phyloP scores from a whole-genome alignment of 2,329 filamentous ascomycete species.

The Colletotrichum australisinense region DNA sequence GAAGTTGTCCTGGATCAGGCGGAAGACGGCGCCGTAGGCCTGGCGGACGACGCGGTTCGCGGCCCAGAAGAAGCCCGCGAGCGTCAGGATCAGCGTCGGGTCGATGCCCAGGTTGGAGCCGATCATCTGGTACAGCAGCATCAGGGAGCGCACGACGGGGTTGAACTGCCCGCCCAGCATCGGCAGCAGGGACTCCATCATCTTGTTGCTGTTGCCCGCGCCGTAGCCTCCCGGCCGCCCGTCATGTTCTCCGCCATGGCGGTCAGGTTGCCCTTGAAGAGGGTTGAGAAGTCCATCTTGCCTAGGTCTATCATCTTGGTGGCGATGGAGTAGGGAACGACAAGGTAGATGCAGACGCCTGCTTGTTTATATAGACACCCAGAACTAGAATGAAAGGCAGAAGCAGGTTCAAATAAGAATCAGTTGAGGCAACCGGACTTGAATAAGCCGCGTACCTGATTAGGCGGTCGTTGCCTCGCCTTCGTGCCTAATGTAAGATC shows the following conservation, averaged over 20 bases:
- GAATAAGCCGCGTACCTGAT: not conserved
- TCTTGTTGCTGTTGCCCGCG: conserved; percentile 27
- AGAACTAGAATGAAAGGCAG: not conserved
- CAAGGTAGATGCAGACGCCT: not conserved
- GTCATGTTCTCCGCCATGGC: conserved; percentile 35
- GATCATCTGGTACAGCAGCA: conserved; percentile 56
- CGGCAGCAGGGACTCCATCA: conserved; percentile 33
- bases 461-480: not conserved
- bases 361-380: not conserved
- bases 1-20: conserved; percentile 56
- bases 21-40: conserved; percentile 47
- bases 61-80: conserved; percentile 61
- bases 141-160: conserved; percentile 34
- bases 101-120: conserved; percentile 60
- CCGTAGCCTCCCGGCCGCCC: conserved; percentile 8
- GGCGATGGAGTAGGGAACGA: not conserved
- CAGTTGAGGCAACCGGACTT: not conserved
- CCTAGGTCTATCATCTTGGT: conserved; percentile 17
- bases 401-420: not conserved
- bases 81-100: conserved; percentile 58
- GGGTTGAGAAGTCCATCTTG: conserved; percentile 31
- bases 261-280: conserved; percentile 30
- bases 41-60: conserved; percentile 50
- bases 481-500: not conserved
- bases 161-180: conserved; percentile 37